Conservation (phyloP, 163 green algal species). For the Chlorella variabilis region DNA sequence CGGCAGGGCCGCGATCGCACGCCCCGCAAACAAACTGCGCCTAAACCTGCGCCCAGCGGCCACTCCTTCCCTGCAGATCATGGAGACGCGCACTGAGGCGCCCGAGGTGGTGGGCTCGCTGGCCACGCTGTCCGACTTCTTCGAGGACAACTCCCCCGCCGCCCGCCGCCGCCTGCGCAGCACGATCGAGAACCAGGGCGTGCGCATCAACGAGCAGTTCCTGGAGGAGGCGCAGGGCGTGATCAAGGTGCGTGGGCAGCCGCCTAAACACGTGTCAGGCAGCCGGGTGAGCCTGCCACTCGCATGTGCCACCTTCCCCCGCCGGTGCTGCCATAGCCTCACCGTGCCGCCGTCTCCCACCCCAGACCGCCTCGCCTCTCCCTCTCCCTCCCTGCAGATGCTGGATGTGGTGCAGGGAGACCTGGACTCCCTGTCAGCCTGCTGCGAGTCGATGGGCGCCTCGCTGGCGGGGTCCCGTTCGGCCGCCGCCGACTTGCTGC, state of each 20-base stretch:
- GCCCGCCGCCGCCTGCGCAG: constrained; percentile 71
- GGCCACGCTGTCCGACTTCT: constrained; percentile 82
- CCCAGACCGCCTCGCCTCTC: not conserved
- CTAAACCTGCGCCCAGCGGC: not conserved
- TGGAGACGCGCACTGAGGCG: constrained; percentile 85
- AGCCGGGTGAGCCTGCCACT: not conserved
- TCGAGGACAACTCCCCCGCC: constrained; percentile 76
- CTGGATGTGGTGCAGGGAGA: constrained; percentile 82
- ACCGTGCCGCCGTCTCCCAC: too few species aligned
- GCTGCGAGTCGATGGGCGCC: constrained; percentile 69
- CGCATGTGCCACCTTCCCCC: too few species aligned
- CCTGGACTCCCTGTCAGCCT: constrained; percentile 73
- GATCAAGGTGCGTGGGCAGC: constrained; percentile 59
- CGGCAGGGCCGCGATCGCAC: not conserved
- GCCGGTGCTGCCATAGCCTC: too few species aligned
- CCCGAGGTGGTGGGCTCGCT: constrained; percentile 85
- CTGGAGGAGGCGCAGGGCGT: constrained; percentile 74
- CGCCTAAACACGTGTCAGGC: too few species aligned
- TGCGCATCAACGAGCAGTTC: constrained; percentile 82
- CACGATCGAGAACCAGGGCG: constrained; percentile 79
- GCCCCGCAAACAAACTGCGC: not conserved
- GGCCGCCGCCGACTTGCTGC: constrained; percentile 71
- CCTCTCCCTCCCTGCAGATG: constrained; percentile 62
- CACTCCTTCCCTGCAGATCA: constrained; percentile 70
- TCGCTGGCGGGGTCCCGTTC: constrained; percentile 63